Percentiles rank a stretch among this genome's conserved stretches.
These are phyloP conservation scores for Madurella mycetomatis DNA, from an alignment of 2,329 filamentous ascomycete genomes.

Conservation along the genomic window DNA sequence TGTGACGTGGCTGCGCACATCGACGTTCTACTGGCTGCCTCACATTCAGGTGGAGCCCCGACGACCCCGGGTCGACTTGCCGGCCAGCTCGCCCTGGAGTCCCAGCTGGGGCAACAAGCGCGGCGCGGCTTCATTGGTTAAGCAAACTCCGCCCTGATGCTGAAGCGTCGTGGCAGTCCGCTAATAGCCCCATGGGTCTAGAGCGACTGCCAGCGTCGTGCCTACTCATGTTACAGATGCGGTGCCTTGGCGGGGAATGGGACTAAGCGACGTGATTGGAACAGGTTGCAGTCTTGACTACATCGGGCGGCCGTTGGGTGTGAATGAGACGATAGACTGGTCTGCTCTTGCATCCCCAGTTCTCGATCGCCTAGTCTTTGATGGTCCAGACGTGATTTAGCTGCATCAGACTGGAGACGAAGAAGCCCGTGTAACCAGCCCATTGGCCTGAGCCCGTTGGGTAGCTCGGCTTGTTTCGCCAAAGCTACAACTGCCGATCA, in stretches of 20 bases:
- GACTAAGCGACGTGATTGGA: background rate
- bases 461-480: too few species aligned
- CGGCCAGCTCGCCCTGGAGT: background rate
- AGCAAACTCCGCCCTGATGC: background rate
- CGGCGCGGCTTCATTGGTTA: slow-evolving; percentile 9
- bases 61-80: background rate
- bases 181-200: background rate
- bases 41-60: slow-evolving; percentile 4
- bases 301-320: background rate
- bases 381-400: too few species aligned
- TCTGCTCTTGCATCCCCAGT: background rate
- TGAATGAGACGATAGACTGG: too few species aligned
- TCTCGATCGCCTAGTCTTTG: too few species aligned
- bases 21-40: slow-evolving; percentile 12
- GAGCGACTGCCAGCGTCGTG: background rate
- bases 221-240: background rate
- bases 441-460: too few species aligned
- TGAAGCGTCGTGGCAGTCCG: slow-evolving; percentile 11
- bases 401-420: too few species aligned
- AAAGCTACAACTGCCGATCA: too few species aligned
- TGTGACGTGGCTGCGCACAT: slow-evolving; percentile 16
- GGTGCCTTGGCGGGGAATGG: background rate
- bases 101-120: slow-evolving; percentile 3
- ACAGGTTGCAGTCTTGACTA: background rate
- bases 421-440: too few species aligned